Evolutionary conservation across 116 monocot species (phyloP).

Genomic region (Iris pallida): DNA sequence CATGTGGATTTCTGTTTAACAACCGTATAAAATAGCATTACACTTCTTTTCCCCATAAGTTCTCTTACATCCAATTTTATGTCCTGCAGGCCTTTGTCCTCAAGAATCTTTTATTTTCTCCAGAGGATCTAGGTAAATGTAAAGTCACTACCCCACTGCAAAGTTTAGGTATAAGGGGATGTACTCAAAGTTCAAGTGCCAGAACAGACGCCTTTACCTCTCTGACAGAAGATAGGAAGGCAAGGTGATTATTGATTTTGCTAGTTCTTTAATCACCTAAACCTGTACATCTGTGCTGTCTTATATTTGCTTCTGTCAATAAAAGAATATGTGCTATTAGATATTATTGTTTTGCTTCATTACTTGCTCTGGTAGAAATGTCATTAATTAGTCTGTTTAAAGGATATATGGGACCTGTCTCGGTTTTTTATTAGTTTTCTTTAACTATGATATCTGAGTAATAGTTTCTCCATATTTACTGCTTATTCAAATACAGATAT

Average conservation of each 20-base stretch:
- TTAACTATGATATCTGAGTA: too few relatives aligned
- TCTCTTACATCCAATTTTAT: conserved; percentile 15
- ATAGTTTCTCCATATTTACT: too few relatives aligned
- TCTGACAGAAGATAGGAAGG: conserved; percentile 70
- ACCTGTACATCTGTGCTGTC: background rate
- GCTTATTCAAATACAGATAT: too few relatives aligned
- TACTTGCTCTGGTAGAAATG: background rate
- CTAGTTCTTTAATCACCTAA: background rate
- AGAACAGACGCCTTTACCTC: conserved; percentile 37
- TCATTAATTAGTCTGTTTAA: too few relatives aligned
- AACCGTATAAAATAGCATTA: background rate
- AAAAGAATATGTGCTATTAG: background rate
- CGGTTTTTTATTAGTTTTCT: too few relatives aligned
- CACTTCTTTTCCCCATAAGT: background rate
- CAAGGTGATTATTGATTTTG: conserved; percentile 44
- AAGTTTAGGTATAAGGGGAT: conserved; percentile 28
- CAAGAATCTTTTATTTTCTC: conserved; percentile 86
- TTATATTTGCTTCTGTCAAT: too few relatives aligned
- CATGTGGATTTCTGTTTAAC: background rate
- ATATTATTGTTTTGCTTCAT: too few relatives aligned
- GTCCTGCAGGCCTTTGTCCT: conserved; percentile 85
- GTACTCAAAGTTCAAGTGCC: conserved; percentile 22
- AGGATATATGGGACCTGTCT: too few relatives aligned
- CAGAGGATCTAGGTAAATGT: conserved; percentile 37
- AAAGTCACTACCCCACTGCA: conserved; percentile 19